These are phyloP conservation scores for Sistotremastrum niveocremeum DNA, from an alignment of 768 basidiomycete genomes.

Conservation along the genomic window DNA sequence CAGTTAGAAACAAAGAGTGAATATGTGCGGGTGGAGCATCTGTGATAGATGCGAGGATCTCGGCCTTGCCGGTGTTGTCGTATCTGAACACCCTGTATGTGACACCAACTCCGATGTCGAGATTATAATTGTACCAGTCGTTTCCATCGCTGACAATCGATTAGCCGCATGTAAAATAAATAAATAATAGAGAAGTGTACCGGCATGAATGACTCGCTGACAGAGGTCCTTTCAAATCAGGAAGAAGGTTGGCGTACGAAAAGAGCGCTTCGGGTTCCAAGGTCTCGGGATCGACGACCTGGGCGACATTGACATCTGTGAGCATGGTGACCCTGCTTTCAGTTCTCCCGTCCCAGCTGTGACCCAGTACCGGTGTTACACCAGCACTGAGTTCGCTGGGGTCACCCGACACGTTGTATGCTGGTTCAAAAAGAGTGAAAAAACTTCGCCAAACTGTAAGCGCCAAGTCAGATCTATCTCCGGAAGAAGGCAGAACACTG, in stretches of 20 bases:
- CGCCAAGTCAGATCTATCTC: too few relatives aligned
- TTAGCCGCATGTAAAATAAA: too few relatives aligned
- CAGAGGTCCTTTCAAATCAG: conserved; percentile 20
- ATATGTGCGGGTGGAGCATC: conserved; percentile 26
- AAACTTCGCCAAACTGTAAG: conserved; percentile 12
- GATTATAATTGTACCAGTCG: conserved; percentile 25
- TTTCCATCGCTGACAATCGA: conserved; percentile 9
- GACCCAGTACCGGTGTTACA: conserved; percentile 5
- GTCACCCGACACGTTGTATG: background rate
- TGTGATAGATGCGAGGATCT: conserved; percentile 22
- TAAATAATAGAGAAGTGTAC: too few relatives aligned
- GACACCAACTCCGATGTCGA: conserved; percentile 13
- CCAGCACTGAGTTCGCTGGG: conserved; percentile 7
- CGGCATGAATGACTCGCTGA: conserved; percentile 25
- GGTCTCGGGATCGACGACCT: conserved; percentile 23
- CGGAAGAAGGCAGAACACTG: too few relatives aligned
- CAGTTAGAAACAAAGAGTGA: conserved; percentile 26
- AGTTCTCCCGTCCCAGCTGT: conserved; percentile 13
- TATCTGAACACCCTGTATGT: conserved; percentile 23
- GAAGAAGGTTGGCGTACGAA: conserved; percentile 17
- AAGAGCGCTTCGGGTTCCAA: conserved; percentile 21
- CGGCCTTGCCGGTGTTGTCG: conserved; percentile 12
- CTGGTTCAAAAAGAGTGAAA: conserved; percentile 8
- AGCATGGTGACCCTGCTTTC: conserved; percentile 5
- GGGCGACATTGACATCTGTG: conserved; percentile 16